A percentile compares a stretch with the other conserved stretches of the same genome.
Evolutionary conservation across 2,329 filamentous ascomycete genomes (phyloP).

Genomic region (Trichoderma sp.): DNA sequence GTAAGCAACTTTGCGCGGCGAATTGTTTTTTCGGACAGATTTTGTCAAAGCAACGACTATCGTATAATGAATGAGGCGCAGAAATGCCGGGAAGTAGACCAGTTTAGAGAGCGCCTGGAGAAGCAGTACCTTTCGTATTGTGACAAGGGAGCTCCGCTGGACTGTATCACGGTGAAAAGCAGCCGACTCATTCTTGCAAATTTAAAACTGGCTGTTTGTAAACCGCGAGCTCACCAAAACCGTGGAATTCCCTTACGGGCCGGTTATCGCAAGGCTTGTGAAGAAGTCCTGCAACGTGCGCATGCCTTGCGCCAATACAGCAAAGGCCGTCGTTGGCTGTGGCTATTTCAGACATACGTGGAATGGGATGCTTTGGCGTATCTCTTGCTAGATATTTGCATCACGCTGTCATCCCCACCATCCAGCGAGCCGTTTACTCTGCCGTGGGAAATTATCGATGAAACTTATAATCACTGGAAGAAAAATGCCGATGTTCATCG

Average conservation of each 20-base stretch:
- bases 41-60: slow-evolving; percentile 1
- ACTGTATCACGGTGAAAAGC: background rate
- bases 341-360: slow-evolving; percentile 64
- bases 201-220: background rate
- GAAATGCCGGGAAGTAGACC: background rate
- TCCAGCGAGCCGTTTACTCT: background rate
- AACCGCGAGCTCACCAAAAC: slow-evolving; percentile 50
- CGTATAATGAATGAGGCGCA: background rate
- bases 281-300: slow-evolving; percentile 17
- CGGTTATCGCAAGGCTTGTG: background rate
- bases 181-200: background rate
- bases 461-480: slow-evolving; percentile 22
- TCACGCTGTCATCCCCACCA: slow-evolving; percentile 8
- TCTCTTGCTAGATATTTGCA: slow-evolving; percentile 59
- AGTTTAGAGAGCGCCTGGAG: background rate
- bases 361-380: slow-evolving; percentile 68
- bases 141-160: background rate
- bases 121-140: slow-evolving; percentile 5
- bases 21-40: slow-evolving; percentile 18
- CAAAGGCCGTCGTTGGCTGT: slow-evolving; percentile 56
- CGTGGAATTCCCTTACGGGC: slow-evolving; percentile 29
- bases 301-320: slow-evolving; percentile 11
- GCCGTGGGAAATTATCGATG: slow-evolving; percentile 2
- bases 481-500: background rate
- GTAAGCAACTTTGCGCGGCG: slow-evolving; percentile 6